Evolutionary conservation across 2,329 filamentous ascomycete genomes (phyloP).

Genomic region (Apiospora pterosperma): DNA sequence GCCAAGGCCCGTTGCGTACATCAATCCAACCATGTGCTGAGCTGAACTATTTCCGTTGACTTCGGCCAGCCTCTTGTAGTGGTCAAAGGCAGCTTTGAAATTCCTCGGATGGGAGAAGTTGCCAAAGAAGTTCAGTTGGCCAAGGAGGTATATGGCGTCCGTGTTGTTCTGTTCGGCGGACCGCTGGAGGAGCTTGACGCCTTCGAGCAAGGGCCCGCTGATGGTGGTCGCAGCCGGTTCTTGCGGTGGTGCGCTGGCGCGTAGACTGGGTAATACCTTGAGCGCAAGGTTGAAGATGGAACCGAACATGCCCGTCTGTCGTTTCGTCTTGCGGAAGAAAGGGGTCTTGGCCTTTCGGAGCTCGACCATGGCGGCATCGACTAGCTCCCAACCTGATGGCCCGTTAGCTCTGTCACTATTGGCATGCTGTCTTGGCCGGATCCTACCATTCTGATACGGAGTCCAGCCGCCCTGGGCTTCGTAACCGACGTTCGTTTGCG

Average conservation of each 20-base stretch:
- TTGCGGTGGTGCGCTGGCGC: slow-evolving; percentile 43
- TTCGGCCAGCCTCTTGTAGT: slow-evolving; percentile 76
- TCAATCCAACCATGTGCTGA: slow-evolving; percentile 92
- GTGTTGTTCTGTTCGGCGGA: slow-evolving; percentile 58
- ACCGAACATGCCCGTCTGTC: slow-evolving; percentile 41
- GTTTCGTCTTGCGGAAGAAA: slow-evolving; percentile 39
- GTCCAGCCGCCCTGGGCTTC: slow-evolving; percentile 23
- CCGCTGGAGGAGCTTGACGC: slow-evolving; percentile 49
- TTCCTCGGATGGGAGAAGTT: slow-evolving; percentile 87
- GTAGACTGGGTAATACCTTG: slow-evolving; percentile 48
- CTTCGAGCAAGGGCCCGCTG: slow-evolving; percentile 44
- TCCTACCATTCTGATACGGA: slow-evolving; percentile 30
- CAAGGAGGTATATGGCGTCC: slow-evolving; percentile 85
- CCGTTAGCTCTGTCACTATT: not conserved
- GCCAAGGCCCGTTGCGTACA: slow-evolving; percentile 91
- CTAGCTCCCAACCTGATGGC: slow-evolving; percentile 46
- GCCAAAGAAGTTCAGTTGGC: slow-evolving; percentile 95
- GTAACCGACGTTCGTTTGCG: slow-evolving; percentile 21
- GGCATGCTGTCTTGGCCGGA: not conserved
- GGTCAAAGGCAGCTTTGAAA: slow-evolving; percentile 72
- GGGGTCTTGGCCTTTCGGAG: slow-evolving; percentile 47
- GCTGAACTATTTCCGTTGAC: slow-evolving; percentile 84
- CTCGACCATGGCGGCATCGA: slow-evolving; percentile 48
- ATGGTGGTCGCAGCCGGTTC: slow-evolving; percentile 31
- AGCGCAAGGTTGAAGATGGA: slow-evolving; percentile 40